Percentiles rank a stretch among this genome's conserved stretches.
These are phyloP conservation scores for Suillus paluster DNA, from an alignment of 768 basidiomycete genomes.

Conservation along the genomic window DNA sequence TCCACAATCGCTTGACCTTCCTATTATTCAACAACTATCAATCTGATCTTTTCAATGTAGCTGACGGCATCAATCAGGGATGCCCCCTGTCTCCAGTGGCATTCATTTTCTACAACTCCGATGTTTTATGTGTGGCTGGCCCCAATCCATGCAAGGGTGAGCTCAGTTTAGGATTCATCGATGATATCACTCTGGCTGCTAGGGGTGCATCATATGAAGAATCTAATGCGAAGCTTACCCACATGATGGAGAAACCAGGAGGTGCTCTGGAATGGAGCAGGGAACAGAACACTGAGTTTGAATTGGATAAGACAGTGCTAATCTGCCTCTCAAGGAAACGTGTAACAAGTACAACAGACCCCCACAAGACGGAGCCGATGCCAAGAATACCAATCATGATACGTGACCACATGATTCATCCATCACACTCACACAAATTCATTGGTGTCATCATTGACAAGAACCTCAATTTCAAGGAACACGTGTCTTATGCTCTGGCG, in stretches of 20 bases:
- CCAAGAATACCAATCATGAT: too few species aligned
- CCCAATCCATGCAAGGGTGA: neutral
- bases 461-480: slow-evolving; percentile 30
- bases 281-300: neutral
- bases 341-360: slow-evolving; percentile 6
- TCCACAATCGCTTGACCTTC: neutral
- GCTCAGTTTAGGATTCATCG: slow-evolving; percentile 8
- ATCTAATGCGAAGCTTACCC: neutral
- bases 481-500: slow-evolving; percentile 1
- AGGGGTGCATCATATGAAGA: neutral
- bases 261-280: neutral
- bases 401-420: slow-evolving; percentile 24
- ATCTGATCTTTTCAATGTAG: slow-evolving; percentile 19
- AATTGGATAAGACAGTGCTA: slow-evolving; percentile 8
- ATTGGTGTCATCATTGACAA: slow-evolving; percentile 38
- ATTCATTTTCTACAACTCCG: slow-evolving; percentile 35
- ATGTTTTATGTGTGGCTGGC: slow-evolving; percentile 22
- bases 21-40: slow-evolving; percentile 31
- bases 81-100: slow-evolving; percentile 31
- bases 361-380: too few species aligned
- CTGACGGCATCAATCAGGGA: slow-evolving; percentile 36
- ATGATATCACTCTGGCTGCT: slow-evolving; percentile 3
- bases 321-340: neutral
- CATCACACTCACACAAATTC: slow-evolving; percentile 24
- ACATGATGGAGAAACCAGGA: slow-evolving; percentile 4